Evolutionary conservation across 176 grass and related monocot genomes (phyloP), one percentile per base, ranked within the genome.

Genomic region (Areca catechu): DNA sequence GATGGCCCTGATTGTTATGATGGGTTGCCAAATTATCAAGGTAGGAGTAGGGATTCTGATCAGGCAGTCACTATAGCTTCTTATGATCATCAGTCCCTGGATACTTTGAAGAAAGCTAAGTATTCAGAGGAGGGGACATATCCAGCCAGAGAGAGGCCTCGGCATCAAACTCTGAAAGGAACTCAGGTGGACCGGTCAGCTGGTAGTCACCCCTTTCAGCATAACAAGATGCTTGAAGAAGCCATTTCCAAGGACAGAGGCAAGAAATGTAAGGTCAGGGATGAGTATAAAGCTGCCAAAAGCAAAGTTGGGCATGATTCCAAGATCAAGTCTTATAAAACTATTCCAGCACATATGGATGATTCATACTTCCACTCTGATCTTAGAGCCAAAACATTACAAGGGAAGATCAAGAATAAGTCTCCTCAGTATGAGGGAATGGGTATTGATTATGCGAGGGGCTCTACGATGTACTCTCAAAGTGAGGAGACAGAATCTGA

Each of bases 401-500:
- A 76, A 5, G 75, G 63, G 50, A 85, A 72, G 53, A 61, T 61
- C 12, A 79, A 63, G 55, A 69, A 57, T 71, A 82, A 79, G 65
- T 52, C 27, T 60, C 48, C 21, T 58, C 77, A 53, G 30, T 66
- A 76, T 52, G 82, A 66, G 21, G 59, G 62, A 28, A 90, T 53
- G 50, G 64, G 60, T 57, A 67, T 79, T 60, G 75, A 79, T 53
- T 71, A 60, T 69, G 66, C 79, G 16, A 82, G 60, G 63, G 69
- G 68, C 59, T 70, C 47, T 73, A 72, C 71, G 60, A 29, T 60
- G 19, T 72, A 71, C 56, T 61, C 70, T 66, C 83, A 80, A 62
- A 91, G 67, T 65, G 83, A 88, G 53, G 86, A 88, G 58, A 91
- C 81, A 19, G 88, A 98, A 76, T 98, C 87, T 51, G 87, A 97